Conservation (phyloP, 169 alveolate genomes). For the Cryptosporidium tyzzeri region DNA sequence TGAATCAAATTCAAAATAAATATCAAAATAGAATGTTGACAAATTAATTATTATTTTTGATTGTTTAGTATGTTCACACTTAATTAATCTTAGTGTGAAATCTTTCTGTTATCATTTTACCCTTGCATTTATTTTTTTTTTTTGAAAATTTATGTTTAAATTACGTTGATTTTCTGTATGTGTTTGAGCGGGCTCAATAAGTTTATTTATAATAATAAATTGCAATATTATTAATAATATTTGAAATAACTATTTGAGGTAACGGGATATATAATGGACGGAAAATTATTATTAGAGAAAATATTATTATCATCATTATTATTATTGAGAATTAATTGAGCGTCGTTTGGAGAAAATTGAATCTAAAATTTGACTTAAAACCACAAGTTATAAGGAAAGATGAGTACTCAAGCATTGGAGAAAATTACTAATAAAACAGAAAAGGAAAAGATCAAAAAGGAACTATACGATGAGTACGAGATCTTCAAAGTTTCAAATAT, state of each 20-base stretch:
- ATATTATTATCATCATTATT: too few species aligned
- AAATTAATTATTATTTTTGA: too few species aligned
- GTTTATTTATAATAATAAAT: too few species aligned
- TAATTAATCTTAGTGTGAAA: neutral
- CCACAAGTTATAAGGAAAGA: neutral
- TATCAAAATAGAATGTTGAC: neutral
- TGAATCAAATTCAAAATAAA: neutral
- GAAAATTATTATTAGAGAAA: neutral
- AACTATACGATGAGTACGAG: conserved; percentile 31
- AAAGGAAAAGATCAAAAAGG: conserved; percentile 34
- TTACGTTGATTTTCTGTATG: neutral
- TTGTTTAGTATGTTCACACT: neutral
- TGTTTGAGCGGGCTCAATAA: neutral
- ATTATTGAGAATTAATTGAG: neutral
- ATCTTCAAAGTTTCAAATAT: conserved; percentile 33
- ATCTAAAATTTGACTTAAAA: neutral
- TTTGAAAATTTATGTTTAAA: too few species aligned
- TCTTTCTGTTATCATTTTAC: neutral
- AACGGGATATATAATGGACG: neutral
- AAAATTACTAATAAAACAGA: conserved; percentile 36
- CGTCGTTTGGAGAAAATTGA: neutral
- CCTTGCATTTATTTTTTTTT: neutral
- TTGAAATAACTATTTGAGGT: neutral
- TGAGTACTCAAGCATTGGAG: conserved; percentile 12
- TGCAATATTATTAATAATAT: neutral